Evolutionary conservation across 2,329 filamentous ascomycete genomes (phyloP), one percentile per base, ranked within the genome.

Genomic region (Emergomyces orientalis): DNA sequence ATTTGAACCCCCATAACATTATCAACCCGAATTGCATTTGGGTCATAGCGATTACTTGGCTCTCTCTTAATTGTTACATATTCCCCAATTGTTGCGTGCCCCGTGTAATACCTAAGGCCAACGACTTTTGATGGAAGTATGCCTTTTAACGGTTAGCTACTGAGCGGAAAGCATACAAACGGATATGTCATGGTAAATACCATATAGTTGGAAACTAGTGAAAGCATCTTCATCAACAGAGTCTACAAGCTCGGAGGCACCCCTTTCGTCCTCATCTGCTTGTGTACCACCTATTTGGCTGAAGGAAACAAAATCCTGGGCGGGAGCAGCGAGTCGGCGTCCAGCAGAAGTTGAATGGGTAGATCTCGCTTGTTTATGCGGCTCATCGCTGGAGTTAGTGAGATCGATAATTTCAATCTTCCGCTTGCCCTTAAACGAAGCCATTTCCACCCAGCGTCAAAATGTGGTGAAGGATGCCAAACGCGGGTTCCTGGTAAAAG

Each of bases 1-100:
- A 96, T 89, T 69, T 95, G 90, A 8, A 75, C 73, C 19, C 85
- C 83, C 70, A 88, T 82, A 17, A 92, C 89, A 72, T 94, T 95
- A 69, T 89, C 82, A 1, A 95, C 84, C 5, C 85, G 84, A 63
- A 95, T 90, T 0, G 90, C 90, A 75, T 94, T 94, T 6, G 68
- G 66, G 71, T 94, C 89, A 70, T 88, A 89, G 67, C 76, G 78
- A 69, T 93, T 93, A 1, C 74, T 70, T 1, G 88, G 86, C 70
- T 93, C 87, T 70, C 89, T 79, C 43, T 77, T 78, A 61, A 88
- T 77, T 56, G 86, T 73, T 2, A 90, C 85, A 61, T 82, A 78
- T 71, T 90, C 87, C 30, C 86, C 86, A 1, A 78, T 68, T 8
- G 81, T 86, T 17, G 86, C 87, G 66, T 81, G 78, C 1, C 87